Percentiles rank a stretch among this genome's conserved stretches.
Conservation (phyloP, 257 asterid species). For the Jacaranda copaia region DNA sequence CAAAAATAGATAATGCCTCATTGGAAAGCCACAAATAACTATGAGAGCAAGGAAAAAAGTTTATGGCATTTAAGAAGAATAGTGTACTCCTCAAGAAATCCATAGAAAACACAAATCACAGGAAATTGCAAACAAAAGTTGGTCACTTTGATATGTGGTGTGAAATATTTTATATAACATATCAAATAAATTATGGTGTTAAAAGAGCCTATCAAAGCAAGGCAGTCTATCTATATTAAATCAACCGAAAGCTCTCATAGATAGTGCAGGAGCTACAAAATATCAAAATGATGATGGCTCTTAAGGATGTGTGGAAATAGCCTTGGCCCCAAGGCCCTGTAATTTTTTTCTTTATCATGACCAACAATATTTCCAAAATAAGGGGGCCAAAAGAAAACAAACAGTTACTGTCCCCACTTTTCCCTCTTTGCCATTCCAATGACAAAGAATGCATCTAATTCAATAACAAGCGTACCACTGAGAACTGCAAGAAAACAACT, state of each 20-base stretch:
- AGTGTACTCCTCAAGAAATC: slow-evolving; percentile 28
- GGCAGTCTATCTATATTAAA: slow-evolving; percentile 1
- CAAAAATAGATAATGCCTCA: slow-evolving; percentile 24
- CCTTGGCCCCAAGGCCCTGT: too few relatives aligned
- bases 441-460: too few relatives aligned
- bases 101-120: slow-evolving; percentile 15
- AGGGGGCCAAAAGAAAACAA: too few relatives aligned
- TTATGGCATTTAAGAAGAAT: not conserved
- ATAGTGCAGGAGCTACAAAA: slow-evolving; percentile 11
- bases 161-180: not conserved
- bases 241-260: slow-evolving; percentile 12
- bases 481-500: too few relatives aligned
- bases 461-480: too few relatives aligned
- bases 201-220: slow-evolving; percentile 13
- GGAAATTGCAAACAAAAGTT: slow-evolving; percentile 1
- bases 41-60: slow-evolving; percentile 1
- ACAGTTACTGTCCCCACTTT: too few relatives aligned
- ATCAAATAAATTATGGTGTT: not conserved
- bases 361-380: too few relatives aligned
- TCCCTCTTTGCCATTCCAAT: too few relatives aligned
- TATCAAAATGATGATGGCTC: slow-evolving; percentile 15
- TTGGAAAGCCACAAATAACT: slow-evolving; percentile 20
- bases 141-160: slow-evolving; percentile 9
- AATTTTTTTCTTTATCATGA: too few relatives aligned
- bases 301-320: too few relatives aligned